phyloP scores from a whole-genome alignment of 2,329 filamentous ascomycete genomes.

The Sclerotinia nivalis region DNA sequence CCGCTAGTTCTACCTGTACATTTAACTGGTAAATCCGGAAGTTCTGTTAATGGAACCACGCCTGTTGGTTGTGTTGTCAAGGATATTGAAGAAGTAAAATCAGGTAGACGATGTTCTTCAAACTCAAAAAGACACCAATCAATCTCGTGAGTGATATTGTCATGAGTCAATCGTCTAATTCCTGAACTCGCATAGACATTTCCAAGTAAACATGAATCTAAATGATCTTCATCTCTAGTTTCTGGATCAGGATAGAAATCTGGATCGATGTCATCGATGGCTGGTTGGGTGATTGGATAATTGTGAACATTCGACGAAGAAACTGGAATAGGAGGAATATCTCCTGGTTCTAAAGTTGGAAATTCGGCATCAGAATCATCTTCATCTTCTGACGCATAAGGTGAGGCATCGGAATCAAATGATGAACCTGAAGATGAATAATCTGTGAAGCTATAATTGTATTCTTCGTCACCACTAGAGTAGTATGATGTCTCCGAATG shows the following conservation, averaged over 20 bases:
- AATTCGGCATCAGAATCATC: constrained; percentile 53
- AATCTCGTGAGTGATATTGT: constrained; percentile 81
- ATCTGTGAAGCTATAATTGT: constrained; percentile 61
- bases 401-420: constrained; percentile 24
- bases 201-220: constrained; percentile 78
- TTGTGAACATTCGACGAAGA: constrained; percentile 65
- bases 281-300: constrained; percentile 86
- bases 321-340: constrained; percentile 75
- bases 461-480: constrained; percentile 51
- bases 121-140: constrained; percentile 94
- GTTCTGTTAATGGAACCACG: constrained; percentile 58
- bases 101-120: constrained; percentile 66
- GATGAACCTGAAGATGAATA: constrained; percentile 54
- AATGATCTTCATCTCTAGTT: constrained; percentile 73
- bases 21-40: constrained; percentile 79
- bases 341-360: constrained; percentile 63
- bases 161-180: constrained; percentile 71
- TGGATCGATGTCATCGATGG: constrained; percentile 81
- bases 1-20: constrained; percentile 88
- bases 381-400: constrained; percentile 41
- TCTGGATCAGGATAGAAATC: constrained; percentile 77
- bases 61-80: constrained; percentile 54
- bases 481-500: constrained; percentile 37
- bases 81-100: constrained; percentile 67
- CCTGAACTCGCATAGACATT: constrained; percentile 88